These are phyloP conservation scores for Fraxinus greggii DNA, from an alignment of 305 asterid species.

Conservation along the genomic window DNA sequence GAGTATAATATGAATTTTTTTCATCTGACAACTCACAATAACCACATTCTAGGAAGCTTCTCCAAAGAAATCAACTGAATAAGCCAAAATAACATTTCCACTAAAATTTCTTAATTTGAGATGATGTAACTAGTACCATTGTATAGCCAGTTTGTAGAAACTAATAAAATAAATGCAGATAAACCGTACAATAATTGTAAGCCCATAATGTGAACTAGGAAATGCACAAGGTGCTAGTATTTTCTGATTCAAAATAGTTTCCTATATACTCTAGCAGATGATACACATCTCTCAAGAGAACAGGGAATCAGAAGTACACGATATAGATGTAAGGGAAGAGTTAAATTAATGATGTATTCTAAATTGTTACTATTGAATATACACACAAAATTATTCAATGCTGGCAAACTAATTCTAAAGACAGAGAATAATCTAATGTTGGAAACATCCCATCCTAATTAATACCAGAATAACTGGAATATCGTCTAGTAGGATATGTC, in stretches of 20 bases:
- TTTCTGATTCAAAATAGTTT: not conserved
- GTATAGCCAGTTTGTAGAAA: not conserved
- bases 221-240: not conserved
- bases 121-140: conserved; percentile 1
- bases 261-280: not conserved
- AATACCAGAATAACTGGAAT: not conserved
- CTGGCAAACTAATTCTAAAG: not conserved
- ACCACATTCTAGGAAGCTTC: conserved; percentile 7
- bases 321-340: not conserved
- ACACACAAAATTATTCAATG: not conserved
- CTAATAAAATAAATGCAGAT: conserved; percentile 15
- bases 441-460: not conserved
- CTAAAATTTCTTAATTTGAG: conserved; percentile 17
- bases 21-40: not conserved
- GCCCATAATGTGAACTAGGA: not conserved
- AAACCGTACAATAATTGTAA: conserved; percentile 5
- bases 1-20: not conserved
- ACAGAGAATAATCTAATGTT: not conserved
- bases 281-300: not conserved
- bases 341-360: not conserved
- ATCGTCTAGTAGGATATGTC: not conserved
- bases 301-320: not conserved
- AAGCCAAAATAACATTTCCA: conserved; percentile 14
- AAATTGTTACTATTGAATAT: not conserved
- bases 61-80: conserved; percentile 2